Evolutionary conservation across 164 flowering plant genomes (phyloP).

Genomic region (Macadamia integrifolia): DNA sequence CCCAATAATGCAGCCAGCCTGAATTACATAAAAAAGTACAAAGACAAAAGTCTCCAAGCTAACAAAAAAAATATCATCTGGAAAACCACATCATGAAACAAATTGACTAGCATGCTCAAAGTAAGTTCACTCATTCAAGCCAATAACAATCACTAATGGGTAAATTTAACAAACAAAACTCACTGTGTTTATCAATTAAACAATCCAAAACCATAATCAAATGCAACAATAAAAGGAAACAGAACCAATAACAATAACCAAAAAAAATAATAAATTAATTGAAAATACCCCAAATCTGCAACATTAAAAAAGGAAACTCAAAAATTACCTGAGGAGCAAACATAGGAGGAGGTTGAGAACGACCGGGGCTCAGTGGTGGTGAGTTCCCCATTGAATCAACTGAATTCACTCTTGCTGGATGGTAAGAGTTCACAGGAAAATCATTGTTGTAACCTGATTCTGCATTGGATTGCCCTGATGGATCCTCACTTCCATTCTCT

Average conservation of each 20-base stretch:
- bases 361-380: conserved; percentile 51
- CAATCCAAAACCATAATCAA: too few relatives aligned
- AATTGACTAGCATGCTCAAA: too few relatives aligned
- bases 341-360: conserved; percentile 55
- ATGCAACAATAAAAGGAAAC: too few relatives aligned
- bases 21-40: not conserved
- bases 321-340: conserved; percentile 66
- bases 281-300: not conserved
- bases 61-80: not conserved
- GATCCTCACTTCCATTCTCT: conserved; percentile 24
- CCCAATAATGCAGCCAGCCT: not conserved
- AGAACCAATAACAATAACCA: too few relatives aligned
- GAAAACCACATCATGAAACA: not conserved
- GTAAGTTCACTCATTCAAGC: too few relatives aligned
- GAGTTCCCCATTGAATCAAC: conserved; percentile 47
- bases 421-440: conserved; percentile 15
- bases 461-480: conserved; percentile 25
- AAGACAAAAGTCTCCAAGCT: not conserved
- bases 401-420: conserved; percentile 26
- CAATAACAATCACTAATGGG: too few relatives aligned
- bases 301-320: not conserved
- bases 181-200: too few relatives aligned
- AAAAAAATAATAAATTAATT: not conserved
- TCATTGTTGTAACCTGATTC: conserved; percentile 16
- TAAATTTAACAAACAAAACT: too few relatives aligned